phyloP scores from a whole-genome alignment of 2,329 filamentous ascomycete genomes.

The Colletotrichum tanaceti region DNA sequence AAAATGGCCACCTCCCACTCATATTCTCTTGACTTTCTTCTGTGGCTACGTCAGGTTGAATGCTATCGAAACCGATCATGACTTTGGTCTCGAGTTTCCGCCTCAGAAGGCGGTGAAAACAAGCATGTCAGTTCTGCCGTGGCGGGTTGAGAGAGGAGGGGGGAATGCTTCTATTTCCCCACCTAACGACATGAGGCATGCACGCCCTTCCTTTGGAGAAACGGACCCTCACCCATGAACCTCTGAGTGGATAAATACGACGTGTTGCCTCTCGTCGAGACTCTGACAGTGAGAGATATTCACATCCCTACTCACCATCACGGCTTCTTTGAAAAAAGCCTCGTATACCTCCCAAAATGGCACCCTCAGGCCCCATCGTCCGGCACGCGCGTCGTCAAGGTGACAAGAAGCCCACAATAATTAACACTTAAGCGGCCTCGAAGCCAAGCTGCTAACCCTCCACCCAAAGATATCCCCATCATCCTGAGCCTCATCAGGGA shows the following conservation, averaged over 20 bases:
- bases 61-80: too few relatives aligned
- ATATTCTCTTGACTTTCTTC: neutral
- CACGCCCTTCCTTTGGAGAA: constrained; percentile 31
- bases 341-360: constrained; percentile 45
- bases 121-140: neutral
- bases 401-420: constrained; percentile 48
- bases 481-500: constrained; percentile 87
- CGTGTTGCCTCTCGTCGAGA: neutral
- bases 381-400: constrained; percentile 71
- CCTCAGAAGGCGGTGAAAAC: constrained; percentile 25
- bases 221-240: neutral
- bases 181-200: constrained; percentile 22
- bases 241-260: constrained; percentile 8
- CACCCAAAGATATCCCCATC: constrained; percentile 76
- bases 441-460: constrained; percentile 10
- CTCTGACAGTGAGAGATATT: neutral
- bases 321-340: neutral
- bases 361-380: constrained; percentile 53
- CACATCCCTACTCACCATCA: neutral
- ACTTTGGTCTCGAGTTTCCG: too few relatives aligned
- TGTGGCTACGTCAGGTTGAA: too few relatives aligned
- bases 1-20: neutral
- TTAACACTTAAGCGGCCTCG: neutral
- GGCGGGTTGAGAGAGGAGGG: constrained; percentile 4
- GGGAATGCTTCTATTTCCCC: constrained; percentile 22